Conservation (phyloP, 202 grass and related monocot species). For the Panicum hallii region DNA sequence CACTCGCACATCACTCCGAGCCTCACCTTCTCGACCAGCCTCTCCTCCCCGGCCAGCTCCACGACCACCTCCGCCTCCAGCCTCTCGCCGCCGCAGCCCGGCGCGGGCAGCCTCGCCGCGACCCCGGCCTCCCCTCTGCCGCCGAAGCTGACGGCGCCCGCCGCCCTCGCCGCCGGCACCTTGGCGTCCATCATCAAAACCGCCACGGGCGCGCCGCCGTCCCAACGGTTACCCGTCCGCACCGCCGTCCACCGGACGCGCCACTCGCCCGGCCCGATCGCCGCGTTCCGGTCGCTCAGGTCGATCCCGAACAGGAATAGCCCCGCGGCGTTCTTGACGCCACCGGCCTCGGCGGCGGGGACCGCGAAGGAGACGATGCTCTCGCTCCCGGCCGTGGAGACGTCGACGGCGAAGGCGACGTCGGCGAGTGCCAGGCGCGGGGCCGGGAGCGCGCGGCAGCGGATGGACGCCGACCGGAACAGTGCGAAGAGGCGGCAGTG, state of each 20-base stretch:
- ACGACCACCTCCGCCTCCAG: constrained; percentile 54
- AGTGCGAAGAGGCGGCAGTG: constrained; percentile 61
- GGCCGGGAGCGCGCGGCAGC: constrained; percentile 30
- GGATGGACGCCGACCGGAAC: constrained; percentile 49
- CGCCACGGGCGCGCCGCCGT: constrained; percentile 25
- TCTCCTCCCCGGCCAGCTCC: constrained; percentile 56
- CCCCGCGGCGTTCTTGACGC: not conserved
- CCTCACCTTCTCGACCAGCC: constrained; percentile 52
- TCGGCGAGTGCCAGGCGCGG: constrained; percentile 56
- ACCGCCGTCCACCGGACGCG: constrained; percentile 69
- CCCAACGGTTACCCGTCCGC: constrained; percentile 33
- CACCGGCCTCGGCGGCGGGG: constrained; percentile 19
- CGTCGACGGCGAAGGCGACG: constrained; percentile 48
- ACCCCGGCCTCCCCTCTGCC: constrained; percentile 55
- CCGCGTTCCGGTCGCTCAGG: constrained; percentile 30
- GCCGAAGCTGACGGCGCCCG: constrained; percentile 7
- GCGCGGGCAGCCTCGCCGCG: constrained; percentile 49
- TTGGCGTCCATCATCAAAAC: constrained; percentile 67
- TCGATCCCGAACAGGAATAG: constrained; percentile 72
- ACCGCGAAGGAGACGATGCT: constrained; percentile 52
- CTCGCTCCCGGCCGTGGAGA: constrained; percentile 36
- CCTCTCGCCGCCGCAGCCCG: constrained; percentile 45
- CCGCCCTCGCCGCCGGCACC: constrained; percentile 46
- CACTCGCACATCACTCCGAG: constrained; percentile 76
- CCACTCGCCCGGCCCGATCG: constrained; percentile 37